Conservation (phyloP, 2,329 filamentous ascomycete species). For the Monosporascus sp. region DNA sequence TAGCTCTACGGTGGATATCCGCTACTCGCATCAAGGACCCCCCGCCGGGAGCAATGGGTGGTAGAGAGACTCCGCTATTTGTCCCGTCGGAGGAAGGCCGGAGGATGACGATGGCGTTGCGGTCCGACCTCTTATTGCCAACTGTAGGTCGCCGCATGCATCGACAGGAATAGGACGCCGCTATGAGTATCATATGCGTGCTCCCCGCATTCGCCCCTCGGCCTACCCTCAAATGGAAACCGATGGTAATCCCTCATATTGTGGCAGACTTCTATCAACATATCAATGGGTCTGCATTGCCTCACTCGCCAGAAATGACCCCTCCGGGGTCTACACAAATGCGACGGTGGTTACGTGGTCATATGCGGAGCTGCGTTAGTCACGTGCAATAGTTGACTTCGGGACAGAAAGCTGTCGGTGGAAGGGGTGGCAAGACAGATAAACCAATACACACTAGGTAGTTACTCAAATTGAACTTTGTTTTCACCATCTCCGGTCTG, state of each 20-base stretch:
- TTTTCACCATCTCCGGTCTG: conserved; percentile 3
- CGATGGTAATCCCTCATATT: conserved; percentile 2
- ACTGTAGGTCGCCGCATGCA: background rate
- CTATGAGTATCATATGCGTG: background rate
- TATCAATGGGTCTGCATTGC: background rate
- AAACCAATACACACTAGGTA: conserved; percentile 24
- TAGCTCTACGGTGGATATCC: background rate
- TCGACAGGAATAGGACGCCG: background rate
- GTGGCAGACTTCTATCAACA: conserved; percentile 7
- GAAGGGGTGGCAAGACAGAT: background rate
- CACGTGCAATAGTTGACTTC: background rate
- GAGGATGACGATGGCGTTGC: background rate
- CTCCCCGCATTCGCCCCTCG: background rate
- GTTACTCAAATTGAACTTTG: conserved; percentile 20
- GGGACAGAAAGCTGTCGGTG: background rate
- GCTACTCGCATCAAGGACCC: background rate
- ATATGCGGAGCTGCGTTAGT: background rate
- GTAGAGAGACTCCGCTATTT: background rate
- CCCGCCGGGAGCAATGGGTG: background rate
- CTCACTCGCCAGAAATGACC: background rate
- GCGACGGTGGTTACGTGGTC: background rate
- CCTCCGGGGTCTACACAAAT: background rate
- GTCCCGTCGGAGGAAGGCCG: background rate
- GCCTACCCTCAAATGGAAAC: background rate
- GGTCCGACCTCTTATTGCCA: background rate